Base-by-base conservation (phyloP, 2,329 filamentous ascomycete species). In the Colletotrichum truncatum region DNA sequence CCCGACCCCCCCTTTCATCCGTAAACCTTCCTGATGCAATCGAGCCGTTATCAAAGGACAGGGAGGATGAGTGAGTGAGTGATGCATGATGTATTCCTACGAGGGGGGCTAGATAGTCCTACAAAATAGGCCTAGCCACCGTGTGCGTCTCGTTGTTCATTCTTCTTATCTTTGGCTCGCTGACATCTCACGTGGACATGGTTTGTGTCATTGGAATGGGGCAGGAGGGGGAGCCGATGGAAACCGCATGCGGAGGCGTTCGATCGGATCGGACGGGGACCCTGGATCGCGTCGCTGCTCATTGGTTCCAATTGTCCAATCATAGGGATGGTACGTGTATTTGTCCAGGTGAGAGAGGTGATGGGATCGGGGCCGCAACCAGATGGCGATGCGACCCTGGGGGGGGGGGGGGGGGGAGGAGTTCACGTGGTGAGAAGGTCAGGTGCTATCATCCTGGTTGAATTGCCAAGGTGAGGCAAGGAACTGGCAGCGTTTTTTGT, bases 131-230 rank as follows among this genome's bases (percentile, higher is more conserved):
- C n/a, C 39, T 30, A 38, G 61, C 1, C n/a, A 3, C 53, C 39
- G 55, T 18, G 28, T 45, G 7, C n/a, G n/a, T 30, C 12, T 21
- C 12, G 16, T 21, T 5, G 18, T 34, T 52, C 7, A 11, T 39
- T 11, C 23, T 41, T 30, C 58, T 39, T 57, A 58, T 58, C 54
- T 58, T 28, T 25, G 18, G 41, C 12, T 8, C 6, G 38, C 49
- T 23, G 57, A 39, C 49, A n/a, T n/a, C 10, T 54, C 61, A 64
- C 56, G 56, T 54, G 56, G 56, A 23, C 4, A 11, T 9, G 7
- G 5, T 6, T 18, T 43, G 9, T 53, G 48, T 34, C 48, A 41
- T 60, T 18, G 32, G 14, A 7, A 14, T n/a, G 14, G 51, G 2
- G 3, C 10, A 14, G 34, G 34, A 12, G 38, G 10, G 34, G 0